phyloP scores from a whole-genome alignment of 257 asterid genomes.

The Buddleja alternifolia region DNA sequence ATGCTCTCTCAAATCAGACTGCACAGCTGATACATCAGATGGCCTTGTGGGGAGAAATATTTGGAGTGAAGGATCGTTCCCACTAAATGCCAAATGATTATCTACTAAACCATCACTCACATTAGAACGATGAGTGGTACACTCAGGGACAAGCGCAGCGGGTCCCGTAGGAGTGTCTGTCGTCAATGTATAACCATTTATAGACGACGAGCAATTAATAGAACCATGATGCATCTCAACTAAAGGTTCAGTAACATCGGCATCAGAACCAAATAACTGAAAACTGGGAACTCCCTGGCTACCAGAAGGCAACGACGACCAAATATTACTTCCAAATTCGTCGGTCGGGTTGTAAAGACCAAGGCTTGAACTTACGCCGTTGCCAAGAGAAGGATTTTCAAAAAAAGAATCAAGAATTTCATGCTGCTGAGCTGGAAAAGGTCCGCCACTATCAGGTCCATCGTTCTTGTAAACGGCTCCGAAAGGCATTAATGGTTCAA shows the following conservation, averaged over 20 bases:
- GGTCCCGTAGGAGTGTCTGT: constrained; percentile 63
- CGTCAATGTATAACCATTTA: constrained; percentile 53
- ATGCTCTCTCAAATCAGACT: constrained; percentile 58
- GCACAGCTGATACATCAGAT: constrained; percentile 54
- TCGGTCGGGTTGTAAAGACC: constrained; percentile 56
- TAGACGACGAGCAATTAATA: constrained; percentile 57
- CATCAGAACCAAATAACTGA: constrained; percentile 86
- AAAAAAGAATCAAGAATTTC: constrained; percentile 64
- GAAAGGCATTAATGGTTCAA: constrained; percentile 45
- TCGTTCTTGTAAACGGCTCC: constrained; percentile 40
- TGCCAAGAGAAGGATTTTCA: constrained; percentile 55
- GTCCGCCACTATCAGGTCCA: constrained; percentile 45
- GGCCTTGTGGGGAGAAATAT: constrained; percentile 93
- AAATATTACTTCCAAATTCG: constrained; percentile 67
- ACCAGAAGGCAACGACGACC: constrained; percentile 83
- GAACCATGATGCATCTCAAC: constrained; percentile 63
- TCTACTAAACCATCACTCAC: constrained; percentile 65
- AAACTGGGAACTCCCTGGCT: constrained; percentile 79
- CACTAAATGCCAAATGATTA: constrained; percentile 67
- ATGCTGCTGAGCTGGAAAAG: constrained; percentile 50
- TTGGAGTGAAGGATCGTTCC: constrained; percentile 88
- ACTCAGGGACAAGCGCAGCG: constrained; percentile 51
- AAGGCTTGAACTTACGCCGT: constrained; percentile 53
- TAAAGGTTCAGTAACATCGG: constrained; percentile 64
- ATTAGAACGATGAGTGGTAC: constrained; percentile 47